Conservation (phyloP, 2,329 filamentous ascomycete species). For the Aureobasidium subglaciale region DNA sequence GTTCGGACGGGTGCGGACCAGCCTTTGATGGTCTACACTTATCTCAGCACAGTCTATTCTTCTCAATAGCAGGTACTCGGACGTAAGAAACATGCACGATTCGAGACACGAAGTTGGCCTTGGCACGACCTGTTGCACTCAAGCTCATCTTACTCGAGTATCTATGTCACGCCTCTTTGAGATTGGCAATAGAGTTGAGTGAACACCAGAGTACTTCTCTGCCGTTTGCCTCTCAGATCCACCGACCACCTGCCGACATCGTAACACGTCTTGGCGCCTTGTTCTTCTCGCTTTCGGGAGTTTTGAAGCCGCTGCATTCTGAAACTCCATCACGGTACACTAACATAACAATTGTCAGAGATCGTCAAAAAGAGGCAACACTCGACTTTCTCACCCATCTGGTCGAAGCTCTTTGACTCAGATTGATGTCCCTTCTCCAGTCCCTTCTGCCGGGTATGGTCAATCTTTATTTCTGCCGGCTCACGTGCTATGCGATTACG, state of each 20-base stretch:
- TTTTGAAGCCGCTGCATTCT: background rate
- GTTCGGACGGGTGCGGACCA: background rate
- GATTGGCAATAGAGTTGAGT: background rate
- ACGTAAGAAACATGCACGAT: too few relatives aligned
- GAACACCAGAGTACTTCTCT: background rate
- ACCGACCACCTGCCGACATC: too few relatives aligned
- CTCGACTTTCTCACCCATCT: background rate
- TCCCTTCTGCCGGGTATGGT: background rate
- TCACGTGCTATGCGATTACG: background rate
- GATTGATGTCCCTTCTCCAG: background rate
- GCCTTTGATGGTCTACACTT: background rate
- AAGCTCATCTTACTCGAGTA: background rate
- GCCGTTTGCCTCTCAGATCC: background rate
- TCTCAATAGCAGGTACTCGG: background rate
- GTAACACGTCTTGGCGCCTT: background rate
- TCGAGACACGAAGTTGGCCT: too few relatives aligned
- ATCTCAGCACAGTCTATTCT: background rate
- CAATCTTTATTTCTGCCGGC: background rate
- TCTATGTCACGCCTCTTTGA: background rate
- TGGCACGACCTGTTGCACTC: too few relatives aligned
- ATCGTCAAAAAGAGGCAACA: background rate
- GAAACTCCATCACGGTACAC: constrained; percentile 2
- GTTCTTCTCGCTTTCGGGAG: background rate
- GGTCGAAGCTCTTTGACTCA: background rate
- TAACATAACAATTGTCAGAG: background rate